Evolutionary conservation across 1,284 basidiomycete species (phyloP).

Genomic region (Vanrija humicola): DNA sequence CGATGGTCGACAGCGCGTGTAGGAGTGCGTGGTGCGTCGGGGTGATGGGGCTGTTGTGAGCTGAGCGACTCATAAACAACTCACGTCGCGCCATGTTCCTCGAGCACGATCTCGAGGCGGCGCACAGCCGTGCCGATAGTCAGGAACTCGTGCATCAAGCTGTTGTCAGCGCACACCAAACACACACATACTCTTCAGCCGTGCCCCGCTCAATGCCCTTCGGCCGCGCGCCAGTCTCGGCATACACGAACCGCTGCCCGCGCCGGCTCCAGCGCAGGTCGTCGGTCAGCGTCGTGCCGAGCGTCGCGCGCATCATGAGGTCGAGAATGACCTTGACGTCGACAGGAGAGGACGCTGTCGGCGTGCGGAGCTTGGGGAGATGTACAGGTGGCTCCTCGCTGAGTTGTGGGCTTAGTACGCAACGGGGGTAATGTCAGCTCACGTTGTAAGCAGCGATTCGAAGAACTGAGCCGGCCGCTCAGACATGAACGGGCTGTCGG

Average conservation of each 20-base stretch:
- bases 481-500: constrained; percentile 18
- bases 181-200: constrained; percentile 18
- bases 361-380: constrained; percentile 17
- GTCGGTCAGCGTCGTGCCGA: constrained; percentile 31
- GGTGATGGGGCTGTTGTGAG: constrained; percentile 28
- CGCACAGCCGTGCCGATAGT: constrained; percentile 33
- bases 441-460: constrained; percentile 30
- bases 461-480: constrained; percentile 23
- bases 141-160: constrained; percentile 11
- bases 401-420: neutral
- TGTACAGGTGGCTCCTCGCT: constrained; percentile 19
- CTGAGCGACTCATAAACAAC: constrained; percentile 1
- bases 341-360: constrained; percentile 9
- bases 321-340: constrained; percentile 19
- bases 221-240: constrained; percentile 14
- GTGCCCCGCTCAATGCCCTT: constrained; percentile 20
- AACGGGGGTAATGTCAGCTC: neutral
- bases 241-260: constrained; percentile 23
- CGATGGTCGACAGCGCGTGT: constrained; percentile 33
- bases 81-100: constrained; percentile 29
- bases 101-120: constrained; percentile 37
- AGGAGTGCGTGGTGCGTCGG: constrained; percentile 44
- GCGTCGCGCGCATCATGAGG: constrained; percentile 32
- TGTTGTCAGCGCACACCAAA: constrained; percentile 1
- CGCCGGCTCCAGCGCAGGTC: constrained; percentile 29